phyloP scores from a whole-genome alignment of 495 filamentous ascomycete genomes.

The Darksidea phi region DNA sequence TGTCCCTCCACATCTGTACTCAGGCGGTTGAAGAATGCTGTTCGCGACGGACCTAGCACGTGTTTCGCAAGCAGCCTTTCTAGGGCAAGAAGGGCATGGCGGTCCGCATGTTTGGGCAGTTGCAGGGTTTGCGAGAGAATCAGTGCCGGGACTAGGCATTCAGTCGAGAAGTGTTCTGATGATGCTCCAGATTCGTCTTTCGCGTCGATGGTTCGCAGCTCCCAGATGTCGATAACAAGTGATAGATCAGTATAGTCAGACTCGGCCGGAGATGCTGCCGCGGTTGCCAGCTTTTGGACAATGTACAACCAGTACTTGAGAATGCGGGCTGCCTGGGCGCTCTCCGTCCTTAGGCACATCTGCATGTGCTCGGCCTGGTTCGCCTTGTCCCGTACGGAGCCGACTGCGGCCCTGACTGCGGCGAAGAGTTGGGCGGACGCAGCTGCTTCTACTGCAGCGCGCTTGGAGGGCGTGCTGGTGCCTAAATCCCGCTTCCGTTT shows the following conservation, averaged over 20 bases:
- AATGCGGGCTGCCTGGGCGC: conserved; percentile 50
- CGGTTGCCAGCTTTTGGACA: conserved; percentile 21
- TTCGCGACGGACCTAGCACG: conserved; percentile 66
- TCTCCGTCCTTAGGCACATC: conserved; percentile 50
- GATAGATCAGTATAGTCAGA: conserved; percentile 3
- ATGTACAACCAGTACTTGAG: conserved; percentile 42
- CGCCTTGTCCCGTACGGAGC: conserved; percentile 44
- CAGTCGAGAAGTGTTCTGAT: conserved; percentile 29
- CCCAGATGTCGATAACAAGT: conserved; percentile 29
- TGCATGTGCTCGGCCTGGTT: conserved; percentile 53
- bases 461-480: conserved; percentile 14
- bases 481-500: conserved; percentile 30
- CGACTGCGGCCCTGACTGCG: conserved; percentile 12
- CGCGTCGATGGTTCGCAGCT: conserved; percentile 16
- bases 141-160: conserved; percentile 27
- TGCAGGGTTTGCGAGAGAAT: conserved; percentile 17
- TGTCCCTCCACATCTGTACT: background rate
- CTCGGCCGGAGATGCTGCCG: background rate
- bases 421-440: conserved; percentile 19
- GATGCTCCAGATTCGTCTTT: conserved; percentile 12
- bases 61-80: conserved; percentile 66
- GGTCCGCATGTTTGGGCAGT: background rate
- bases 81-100: too few relatives aligned
- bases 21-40: conserved; percentile 42
- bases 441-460: background rate